A percentile compares a stretch with the other conserved stretches of the same genome.
phyloP scores from a whole-genome alignment of 331 rosid genomes.

The Cydonia oblonga region DNA sequence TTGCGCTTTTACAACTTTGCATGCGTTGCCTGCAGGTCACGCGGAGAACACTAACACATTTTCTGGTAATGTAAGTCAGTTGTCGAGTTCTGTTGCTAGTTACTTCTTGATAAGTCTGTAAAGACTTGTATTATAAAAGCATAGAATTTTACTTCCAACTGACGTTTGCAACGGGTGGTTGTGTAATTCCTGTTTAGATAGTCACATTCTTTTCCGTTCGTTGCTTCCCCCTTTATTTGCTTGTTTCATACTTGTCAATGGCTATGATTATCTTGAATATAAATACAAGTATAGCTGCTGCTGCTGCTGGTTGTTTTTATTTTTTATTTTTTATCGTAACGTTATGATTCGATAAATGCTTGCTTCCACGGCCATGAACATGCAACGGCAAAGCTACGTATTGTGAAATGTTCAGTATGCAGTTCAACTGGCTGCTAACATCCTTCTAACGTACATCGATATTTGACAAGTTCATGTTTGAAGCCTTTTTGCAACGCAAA shows the following conservation, averaged over 20 bases:
- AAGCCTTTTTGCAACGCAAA: background rate
- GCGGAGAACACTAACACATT: constrained; percentile 35
- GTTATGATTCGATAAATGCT: background rate
- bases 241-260: background rate
- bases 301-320: background rate
- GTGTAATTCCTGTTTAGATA: background rate
- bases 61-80: constrained; percentile 30
- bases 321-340: background rate
- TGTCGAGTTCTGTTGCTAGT: constrained; percentile 10
- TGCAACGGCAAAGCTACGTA: background rate
- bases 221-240: background rate
- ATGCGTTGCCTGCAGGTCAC: constrained; percentile 61
- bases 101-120: constrained; percentile 6
- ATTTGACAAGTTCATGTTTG: background rate
- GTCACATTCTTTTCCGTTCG: background rate
- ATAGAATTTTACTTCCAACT: background rate
- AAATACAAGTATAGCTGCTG: too few species aligned
- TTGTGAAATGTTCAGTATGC: background rate
- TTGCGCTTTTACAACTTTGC: constrained; percentile 31
- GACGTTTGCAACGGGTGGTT: background rate
- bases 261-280: background rate
- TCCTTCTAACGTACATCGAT: too few species aligned
- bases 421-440: background rate
- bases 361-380: background rate
- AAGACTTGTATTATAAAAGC: constrained; percentile 7